Percentiles rank a stretch among this genome's conserved stretches.
These are phyloP conservation scores for Trichophyton rubrum DNA, from an alignment of 2,329 filamentous ascomycete species.

Conservation along the genomic window DNA sequence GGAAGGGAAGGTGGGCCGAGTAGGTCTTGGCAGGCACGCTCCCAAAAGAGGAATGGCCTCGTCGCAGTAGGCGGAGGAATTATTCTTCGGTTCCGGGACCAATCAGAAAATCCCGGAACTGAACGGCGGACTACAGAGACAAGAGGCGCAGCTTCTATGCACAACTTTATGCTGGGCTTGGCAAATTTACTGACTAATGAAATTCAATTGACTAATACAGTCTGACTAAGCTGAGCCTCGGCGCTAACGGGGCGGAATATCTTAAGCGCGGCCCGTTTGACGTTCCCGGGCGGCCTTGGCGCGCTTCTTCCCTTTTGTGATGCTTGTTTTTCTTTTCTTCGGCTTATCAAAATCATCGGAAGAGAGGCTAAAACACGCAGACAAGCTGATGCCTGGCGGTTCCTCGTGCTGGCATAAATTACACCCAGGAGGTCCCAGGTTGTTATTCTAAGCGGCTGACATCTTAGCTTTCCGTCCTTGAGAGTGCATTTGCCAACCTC, in stretches of 20 bases:
- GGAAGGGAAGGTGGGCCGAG: conserved; percentile 1
- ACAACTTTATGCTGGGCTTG: background rate
- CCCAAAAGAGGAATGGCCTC: background rate
- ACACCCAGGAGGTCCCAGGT: background rate
- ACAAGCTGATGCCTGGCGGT: background rate
- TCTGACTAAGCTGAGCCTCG: background rate
- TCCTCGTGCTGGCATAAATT: background rate
- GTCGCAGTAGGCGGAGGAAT: background rate
- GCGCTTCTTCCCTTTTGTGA: background rate
- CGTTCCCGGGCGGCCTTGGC: background rate
- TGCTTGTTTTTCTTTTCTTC: conserved; percentile 1
- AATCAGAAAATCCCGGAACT: background rate
- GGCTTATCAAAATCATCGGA: background rate
- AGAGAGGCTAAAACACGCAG: background rate
- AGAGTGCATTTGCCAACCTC: background rate
- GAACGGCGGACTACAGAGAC: background rate
- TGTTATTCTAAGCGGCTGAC: background rate
- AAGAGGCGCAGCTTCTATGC: background rate
- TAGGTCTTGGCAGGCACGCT: conserved; percentile 8
- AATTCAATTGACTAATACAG: accelerated
- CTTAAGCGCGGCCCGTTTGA: background rate
- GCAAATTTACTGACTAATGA: background rate
- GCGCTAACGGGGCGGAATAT: background rate
- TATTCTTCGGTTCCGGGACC: background rate
- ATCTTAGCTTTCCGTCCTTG: background rate